Conservation (phyloP, 1,284 basidiomycete species). For the Moniliella sp. region DNA sequence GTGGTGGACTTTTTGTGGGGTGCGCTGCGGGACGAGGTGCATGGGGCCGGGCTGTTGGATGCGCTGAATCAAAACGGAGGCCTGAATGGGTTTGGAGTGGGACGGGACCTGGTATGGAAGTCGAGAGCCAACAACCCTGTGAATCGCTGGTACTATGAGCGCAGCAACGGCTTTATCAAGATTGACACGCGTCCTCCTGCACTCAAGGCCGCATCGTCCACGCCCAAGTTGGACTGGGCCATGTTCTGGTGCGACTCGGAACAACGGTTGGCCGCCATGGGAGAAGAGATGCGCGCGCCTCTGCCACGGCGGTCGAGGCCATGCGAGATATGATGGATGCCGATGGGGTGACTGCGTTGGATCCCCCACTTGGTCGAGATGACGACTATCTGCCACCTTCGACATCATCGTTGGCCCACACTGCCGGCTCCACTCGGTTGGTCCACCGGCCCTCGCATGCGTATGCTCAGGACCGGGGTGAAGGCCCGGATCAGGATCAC, state of each 20-base stretch:
- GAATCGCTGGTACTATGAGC: conserved; percentile 98
- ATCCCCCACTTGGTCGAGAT: too few relatives aligned
- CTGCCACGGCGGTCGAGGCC: too few relatives aligned
- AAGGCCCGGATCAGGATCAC: too few relatives aligned
- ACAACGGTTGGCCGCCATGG: conserved; percentile 38
- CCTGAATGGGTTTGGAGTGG: conserved; percentile 59
- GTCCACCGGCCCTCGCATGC: too few relatives aligned
- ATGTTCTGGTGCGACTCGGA: conserved; percentile 98
- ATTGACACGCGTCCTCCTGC: conserved; percentile 36
- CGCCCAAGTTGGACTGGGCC: conserved; percentile 43
- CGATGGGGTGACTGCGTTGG: too few relatives aligned
- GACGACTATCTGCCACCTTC: too few relatives aligned
- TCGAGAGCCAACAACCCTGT: conserved; percentile 76
- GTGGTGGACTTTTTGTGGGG: conserved; percentile 99
- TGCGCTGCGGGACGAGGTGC: conserved; percentile 89
- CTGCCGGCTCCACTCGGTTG: too few relatives aligned
- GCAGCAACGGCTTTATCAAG: conserved; percentile 68
- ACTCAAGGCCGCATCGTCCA: too few relatives aligned
- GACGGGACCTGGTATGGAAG: conserved; percentile 88
- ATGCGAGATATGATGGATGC: too few relatives aligned
- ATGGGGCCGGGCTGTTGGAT: conserved; percentile 75
- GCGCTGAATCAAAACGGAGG: conserved; percentile 80
- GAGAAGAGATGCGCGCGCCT: conserved; percentile 18
- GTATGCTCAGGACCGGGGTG: too few relatives aligned
- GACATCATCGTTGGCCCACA: too few relatives aligned